Conservation (phyloP, 2,329 filamentous ascomycete species). For the Cladosporium cucumerinum region DNA sequence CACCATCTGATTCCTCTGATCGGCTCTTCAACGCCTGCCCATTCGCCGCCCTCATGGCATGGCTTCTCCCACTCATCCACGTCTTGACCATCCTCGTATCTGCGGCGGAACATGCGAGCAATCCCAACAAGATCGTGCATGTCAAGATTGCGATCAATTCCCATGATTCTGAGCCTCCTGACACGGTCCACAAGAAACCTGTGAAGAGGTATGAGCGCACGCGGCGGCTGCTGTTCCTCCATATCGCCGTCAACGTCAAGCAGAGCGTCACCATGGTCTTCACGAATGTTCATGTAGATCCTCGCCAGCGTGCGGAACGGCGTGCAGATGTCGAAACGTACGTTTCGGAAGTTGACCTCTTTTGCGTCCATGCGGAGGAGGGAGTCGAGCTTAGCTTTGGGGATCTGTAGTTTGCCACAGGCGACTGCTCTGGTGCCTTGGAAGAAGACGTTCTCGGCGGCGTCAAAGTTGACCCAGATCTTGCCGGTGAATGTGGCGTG, state of each 20-base stretch:
- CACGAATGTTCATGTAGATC: background rate
- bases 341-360: background rate
- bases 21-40: slow-evolving; percentile 3
- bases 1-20: background rate
- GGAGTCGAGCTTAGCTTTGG: background rate
- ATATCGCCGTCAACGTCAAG: background rate
- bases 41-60: slow-evolving; percentile 1
- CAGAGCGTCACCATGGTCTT: background rate
- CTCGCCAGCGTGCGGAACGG: slow-evolving; percentile 5
- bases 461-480: slow-evolving; percentile 27
- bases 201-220: background rate
- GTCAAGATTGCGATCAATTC: background rate
- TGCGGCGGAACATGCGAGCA: background rate
- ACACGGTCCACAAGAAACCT: background rate
- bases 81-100: background rate
- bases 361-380: background rate
- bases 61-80: background rate
- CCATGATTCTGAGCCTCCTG: background rate
- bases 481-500: slow-evolving; percentile 17
- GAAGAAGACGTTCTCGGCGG: slow-evolving; percentile 19
- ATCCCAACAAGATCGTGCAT: background rate
- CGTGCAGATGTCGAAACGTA: slow-evolving; percentile 12
- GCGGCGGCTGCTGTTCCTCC: background rate
- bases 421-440: background rate
- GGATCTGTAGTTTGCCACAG: slow-evolving; percentile 9